Base-by-base conservation (phyloP, 441 rosid species). In the Bocquillonia castaneifolia region DNA sequence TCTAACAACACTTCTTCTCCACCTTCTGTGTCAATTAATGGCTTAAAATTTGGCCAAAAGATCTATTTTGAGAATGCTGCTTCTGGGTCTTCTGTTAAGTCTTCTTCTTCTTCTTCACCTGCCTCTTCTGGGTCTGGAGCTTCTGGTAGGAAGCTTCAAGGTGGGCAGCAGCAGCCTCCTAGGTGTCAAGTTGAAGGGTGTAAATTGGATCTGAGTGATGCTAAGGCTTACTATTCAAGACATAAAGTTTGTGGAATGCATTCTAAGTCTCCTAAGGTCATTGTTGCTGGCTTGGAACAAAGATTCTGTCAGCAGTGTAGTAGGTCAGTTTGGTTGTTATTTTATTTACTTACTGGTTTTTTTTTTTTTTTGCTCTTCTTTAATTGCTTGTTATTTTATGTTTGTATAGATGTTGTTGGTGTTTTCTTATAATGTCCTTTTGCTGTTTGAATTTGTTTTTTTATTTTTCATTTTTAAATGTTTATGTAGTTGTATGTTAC, bases 251-350 rank as follows among this genome's bases (percentile, higher is more conserved):
- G 99, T 76, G 73, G 82, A 13, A 71, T 83, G 83, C 99, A 94
- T 72, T 90, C 99, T 14, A 94, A 94, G 74, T 79, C 94, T 64
- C 80, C 98, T 47, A 79, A 72, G 69, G 99, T 94, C 75, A 67
- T 84, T 76, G 97, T 94, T 74, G 80, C 83, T 70, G 98, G 98
- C 64, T 77, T 94, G 69, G 82, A 79, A 74, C 98, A 92, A 79
- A 85, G 99, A 73, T 94, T 94, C 72, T 94, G 99, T 75, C 99
- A 94, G 65, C 98, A 94, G 85, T 94, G 99, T 68, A 91, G 99
- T 88, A 88, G 97, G 99, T 94, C 76, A 45, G 76, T 73, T 48
- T 25, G 31, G 25, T 47, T 13, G 26, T 31, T 5, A 13, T 42
- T 63, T 44, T 31, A 57, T 54, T 53, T 22, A 54, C 56, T 54